Evolutionary conservation across 176 grass and related monocot species (phyloP).

Genomic region (Aegilops sharonensis): DNA sequence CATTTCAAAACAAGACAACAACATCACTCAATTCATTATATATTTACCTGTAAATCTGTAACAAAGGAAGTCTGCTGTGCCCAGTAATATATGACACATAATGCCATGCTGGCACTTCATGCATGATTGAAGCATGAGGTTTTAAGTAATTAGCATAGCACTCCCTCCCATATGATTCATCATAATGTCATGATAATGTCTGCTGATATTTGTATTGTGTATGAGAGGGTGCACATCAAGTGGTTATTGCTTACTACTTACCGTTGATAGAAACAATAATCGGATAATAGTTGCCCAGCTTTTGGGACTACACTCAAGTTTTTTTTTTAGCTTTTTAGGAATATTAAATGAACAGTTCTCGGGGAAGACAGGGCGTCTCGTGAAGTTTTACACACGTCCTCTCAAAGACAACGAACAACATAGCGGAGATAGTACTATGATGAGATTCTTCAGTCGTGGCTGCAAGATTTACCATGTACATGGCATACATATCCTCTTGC

Average conservation of each 20-base stretch:
- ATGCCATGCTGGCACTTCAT: not conserved
- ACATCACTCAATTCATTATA: not conserved
- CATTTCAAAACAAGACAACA: conserved; percentile 16
- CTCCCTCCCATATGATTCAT: not conserved
- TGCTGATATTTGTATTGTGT: not conserved
- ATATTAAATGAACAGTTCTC: conserved; percentile 7
- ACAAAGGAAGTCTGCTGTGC: not conserved
- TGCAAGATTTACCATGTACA: not conserved
- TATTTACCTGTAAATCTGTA: not conserved
- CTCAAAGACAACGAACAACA: not conserved
- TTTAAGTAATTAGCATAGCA: not conserved
- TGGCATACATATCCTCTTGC: conserved; percentile 11
- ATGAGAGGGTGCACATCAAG: conserved; percentile 7
- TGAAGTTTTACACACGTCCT: not conserved
- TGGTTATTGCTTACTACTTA: not conserved
- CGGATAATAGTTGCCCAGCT: not conserved
- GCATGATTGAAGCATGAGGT: not conserved
- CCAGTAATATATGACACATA: not conserved
- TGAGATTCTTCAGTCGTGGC: conserved; percentile 21
- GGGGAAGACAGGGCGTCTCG: not conserved
- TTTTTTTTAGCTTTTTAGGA: conserved; percentile 25
- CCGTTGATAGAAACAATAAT: conserved; percentile 4
- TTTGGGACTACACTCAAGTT: not conserved
- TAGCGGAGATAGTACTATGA: conserved; percentile 6
- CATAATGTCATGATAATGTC: not conserved